Conservation (phyloP, 169 alveolate genomes). For the Plasmodium yoelii region DNA sequence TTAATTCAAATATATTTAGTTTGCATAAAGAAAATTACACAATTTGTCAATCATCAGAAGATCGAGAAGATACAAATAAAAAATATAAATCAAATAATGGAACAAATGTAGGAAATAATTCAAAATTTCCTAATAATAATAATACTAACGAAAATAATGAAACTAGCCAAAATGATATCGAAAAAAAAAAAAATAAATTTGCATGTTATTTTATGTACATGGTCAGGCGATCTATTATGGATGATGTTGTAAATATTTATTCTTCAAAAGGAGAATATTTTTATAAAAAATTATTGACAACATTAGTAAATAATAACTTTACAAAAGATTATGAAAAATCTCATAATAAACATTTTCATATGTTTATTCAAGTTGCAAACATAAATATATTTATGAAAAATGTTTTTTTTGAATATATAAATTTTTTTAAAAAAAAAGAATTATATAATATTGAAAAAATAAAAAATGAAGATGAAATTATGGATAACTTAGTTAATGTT, state of each 20-base stretch:
- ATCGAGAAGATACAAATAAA: neutral
- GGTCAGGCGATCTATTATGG: constrained; percentile 42
- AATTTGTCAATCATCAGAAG: no score
- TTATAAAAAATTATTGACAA: constrained; percentile 36
- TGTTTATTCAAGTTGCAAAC: constrained; percentile 53
- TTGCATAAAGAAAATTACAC: constrained; percentile 30
- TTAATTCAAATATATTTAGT: constrained; percentile 29
- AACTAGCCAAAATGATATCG: neutral
- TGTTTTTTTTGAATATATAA: constrained; percentile 44
- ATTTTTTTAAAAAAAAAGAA: constrained; percentile 73
- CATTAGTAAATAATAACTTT: constrained; percentile 21
- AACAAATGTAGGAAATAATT: neutral
- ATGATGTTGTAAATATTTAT: constrained; percentile 43
- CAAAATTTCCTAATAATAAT: neutral
- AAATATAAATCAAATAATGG: neutral
- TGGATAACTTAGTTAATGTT: constrained; percentile 54
- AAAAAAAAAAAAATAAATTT: constrained; percentile 11
- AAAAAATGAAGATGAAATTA: constrained; percentile 68
- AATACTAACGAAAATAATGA: neutral
- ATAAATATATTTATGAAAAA: constrained; percentile 72
- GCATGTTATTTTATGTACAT: constrained; percentile 59
- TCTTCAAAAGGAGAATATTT: constrained; percentile 69
- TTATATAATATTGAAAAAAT: constrained; percentile 49
- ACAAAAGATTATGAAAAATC: constrained; percentile 50
- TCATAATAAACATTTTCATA: constrained; percentile 61